phyloP scores from a whole-genome alignment of 192 early-diverging fungal genomes.

The Mortierella hygrophila region DNA sequence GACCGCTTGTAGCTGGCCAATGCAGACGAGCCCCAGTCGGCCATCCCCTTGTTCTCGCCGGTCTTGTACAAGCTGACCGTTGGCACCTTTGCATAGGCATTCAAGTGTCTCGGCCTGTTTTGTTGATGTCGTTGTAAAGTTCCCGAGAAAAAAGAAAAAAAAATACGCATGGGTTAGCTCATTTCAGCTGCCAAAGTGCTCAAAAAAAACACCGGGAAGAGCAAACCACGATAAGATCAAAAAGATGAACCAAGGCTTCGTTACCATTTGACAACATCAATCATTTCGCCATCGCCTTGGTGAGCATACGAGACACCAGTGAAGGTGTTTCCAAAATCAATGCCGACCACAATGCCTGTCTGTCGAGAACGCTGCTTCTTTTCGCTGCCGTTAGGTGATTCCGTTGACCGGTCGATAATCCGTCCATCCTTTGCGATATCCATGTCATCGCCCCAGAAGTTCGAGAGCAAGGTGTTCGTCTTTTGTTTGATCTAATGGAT shows the following conservation, averaged over 20 bases:
- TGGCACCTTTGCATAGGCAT: constrained; percentile 53
- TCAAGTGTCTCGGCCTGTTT: constrained; percentile 47
- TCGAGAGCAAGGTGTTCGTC: constrained; percentile 23
- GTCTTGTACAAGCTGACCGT: constrained; percentile 55
- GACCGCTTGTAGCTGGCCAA: constrained; percentile 42
- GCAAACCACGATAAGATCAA: not conserved
- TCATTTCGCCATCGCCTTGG: constrained; percentile 33
- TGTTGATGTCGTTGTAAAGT: not conserved
- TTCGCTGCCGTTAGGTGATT: constrained; percentile 6
- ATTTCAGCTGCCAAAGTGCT: not conserved
- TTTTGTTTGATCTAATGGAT: constrained; percentile 26
- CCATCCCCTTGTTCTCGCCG: constrained; percentile 32
- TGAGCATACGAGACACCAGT: constrained; percentile 32
- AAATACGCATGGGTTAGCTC: not conserved
- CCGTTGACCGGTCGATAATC: constrained; percentile 22
- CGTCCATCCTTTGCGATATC: constrained; percentile 35
- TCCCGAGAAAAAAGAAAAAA: not conserved
- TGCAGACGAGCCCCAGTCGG: constrained; percentile 54
- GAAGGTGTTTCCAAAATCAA: constrained; percentile 34
- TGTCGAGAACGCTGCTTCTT: constrained; percentile 18
- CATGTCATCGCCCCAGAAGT: constrained; percentile 30
- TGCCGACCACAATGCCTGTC: constrained; percentile 31
- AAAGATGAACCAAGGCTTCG: not conserved
- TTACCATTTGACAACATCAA: constrained; percentile 38
- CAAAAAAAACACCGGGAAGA: not conserved